These are phyloP conservation scores for Phytopythium montanum DNA, from an alignment of 352 stramenopile genomes.

Conservation along the genomic window DNA sequence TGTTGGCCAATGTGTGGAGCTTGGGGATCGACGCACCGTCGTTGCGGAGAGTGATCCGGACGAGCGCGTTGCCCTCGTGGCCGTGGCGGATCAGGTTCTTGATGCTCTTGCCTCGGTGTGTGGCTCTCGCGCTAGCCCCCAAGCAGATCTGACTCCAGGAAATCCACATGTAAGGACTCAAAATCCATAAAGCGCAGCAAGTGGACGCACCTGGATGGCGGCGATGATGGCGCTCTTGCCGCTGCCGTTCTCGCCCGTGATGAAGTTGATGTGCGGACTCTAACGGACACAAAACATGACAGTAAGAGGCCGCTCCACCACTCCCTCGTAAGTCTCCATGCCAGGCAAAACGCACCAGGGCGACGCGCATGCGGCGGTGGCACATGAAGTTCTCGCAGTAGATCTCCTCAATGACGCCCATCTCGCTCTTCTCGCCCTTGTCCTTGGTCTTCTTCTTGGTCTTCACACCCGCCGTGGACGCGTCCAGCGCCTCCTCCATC, in stretches of 20 bases:
- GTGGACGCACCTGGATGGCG: conserved; percentile 91
- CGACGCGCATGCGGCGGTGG: conserved; percentile 90
- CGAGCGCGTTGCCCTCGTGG: conserved; percentile 76
- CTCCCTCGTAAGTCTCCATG: no score
- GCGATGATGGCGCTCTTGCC: conserved; percentile 97
- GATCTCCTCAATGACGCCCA: conserved; percentile 94
- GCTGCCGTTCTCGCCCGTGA: conserved; percentile 92
- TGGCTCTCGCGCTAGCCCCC: conserved; percentile 90
- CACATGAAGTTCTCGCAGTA: conserved; percentile 99
- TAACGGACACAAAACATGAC: conserved; percentile 5
- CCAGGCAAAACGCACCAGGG: conserved; percentile 43
- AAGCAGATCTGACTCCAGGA: conserved; percentile 89
- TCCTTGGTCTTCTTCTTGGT: conserved; percentile 8
- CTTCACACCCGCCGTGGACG: conserved; percentile 1
- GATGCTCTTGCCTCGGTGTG: conserved; percentile 93
- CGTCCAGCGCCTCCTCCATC: conserved; percentile 9
- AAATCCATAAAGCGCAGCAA: no score
- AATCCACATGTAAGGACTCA: no score
- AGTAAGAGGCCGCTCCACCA: not conserved
- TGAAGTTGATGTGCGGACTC: conserved; percentile 82
- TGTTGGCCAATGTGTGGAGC: no score
- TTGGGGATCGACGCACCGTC: conserved; percentile 24
- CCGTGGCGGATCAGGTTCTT: conserved; percentile 95
- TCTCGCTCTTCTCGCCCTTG: conserved; percentile 53
- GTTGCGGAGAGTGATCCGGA: conserved; percentile 94